Percentiles rank a stretch among this genome's conserved stretches.
These are phyloP conservation scores for Coemansia sp. DNA, from an alignment of 192 early-diverging fungal species.

Conservation along the genomic window DNA sequence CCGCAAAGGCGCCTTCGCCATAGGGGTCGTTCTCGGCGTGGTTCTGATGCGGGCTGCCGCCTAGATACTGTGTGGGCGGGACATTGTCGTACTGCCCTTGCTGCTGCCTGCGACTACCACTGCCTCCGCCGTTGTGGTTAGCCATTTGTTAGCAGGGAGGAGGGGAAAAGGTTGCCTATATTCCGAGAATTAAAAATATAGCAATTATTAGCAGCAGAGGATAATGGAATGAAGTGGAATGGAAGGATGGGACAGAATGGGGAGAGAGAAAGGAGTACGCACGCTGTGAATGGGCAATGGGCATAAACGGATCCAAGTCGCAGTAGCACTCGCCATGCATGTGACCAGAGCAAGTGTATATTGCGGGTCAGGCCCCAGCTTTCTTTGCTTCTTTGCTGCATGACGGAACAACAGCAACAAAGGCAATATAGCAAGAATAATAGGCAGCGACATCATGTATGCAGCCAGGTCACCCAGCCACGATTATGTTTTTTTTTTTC, in stretches of 20 bases:
- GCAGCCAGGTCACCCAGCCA: background rate
- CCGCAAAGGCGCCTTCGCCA: constrained; percentile 47
- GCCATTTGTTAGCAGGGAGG: constrained; percentile 26
- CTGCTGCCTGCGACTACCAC: constrained; percentile 30
- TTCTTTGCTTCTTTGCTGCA: background rate
- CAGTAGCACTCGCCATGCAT: constrained; percentile 6
- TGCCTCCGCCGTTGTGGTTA: constrained; percentile 26
- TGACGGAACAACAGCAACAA: background rate
- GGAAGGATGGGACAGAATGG: background rate
- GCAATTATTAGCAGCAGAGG: background rate
- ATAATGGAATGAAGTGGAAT: background rate
- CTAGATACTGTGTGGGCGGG: constrained; percentile 56
- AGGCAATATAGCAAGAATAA: constrained; percentile 8
- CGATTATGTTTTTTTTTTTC: background rate
- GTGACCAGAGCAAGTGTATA: constrained; percentile 11
- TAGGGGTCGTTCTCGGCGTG: constrained; percentile 53
- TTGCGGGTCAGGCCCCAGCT: constrained; percentile 12
- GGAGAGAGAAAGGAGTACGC: background rate
- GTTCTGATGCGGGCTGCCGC: constrained; percentile 25
- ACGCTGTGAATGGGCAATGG: background rate
- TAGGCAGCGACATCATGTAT: constrained; percentile 4
- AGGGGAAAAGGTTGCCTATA: background rate
- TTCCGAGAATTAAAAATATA: constrained; percentile 3
- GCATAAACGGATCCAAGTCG: constrained; percentile 4
- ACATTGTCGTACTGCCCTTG: constrained; percentile 49